Conservation (phyloP, 2,329 filamentous ascomycete genomes). For the Cladosporium velox region DNA sequence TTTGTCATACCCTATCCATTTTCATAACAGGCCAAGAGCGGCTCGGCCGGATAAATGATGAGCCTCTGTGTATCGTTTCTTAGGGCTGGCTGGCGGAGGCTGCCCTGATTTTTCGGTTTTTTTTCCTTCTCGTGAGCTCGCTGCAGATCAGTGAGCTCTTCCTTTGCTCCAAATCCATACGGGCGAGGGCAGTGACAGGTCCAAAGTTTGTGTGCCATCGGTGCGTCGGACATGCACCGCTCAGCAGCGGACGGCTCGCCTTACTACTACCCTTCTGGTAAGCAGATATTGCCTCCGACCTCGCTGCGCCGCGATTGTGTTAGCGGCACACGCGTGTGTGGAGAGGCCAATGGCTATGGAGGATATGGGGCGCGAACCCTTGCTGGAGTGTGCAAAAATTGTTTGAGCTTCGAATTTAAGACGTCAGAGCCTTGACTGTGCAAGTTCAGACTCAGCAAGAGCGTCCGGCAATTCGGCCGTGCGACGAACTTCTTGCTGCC, state of each 20-base stretch:
- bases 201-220: not conserved
- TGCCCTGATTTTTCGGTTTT: not conserved
- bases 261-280: not conserved
- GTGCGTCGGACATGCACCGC: not conserved
- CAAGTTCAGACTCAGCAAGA: too few species aligned
- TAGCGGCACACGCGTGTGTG: not conserved
- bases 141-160: not conserved
- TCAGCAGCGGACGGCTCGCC: not conserved
- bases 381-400: not conserved
- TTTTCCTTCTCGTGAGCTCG: not conserved
- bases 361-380: not conserved
- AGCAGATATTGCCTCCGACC: not conserved
- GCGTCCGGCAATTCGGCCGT: too few species aligned
- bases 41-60: not conserved
- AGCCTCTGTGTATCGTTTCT: not conserved
- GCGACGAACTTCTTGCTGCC: too few species aligned
- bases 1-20: not conserved
- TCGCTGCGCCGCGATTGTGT: not conserved
- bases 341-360: not conserved
- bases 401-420: not conserved
- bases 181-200: not conserved
- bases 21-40: not conserved
- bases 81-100: not conserved
- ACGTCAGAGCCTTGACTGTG: not conserved
- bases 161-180: not conserved